These are phyloP conservation scores for Clonostachys byssicola DNA, from an alignment of 2,329 filamentous ascomycete species.

Conservation along the genomic window DNA sequence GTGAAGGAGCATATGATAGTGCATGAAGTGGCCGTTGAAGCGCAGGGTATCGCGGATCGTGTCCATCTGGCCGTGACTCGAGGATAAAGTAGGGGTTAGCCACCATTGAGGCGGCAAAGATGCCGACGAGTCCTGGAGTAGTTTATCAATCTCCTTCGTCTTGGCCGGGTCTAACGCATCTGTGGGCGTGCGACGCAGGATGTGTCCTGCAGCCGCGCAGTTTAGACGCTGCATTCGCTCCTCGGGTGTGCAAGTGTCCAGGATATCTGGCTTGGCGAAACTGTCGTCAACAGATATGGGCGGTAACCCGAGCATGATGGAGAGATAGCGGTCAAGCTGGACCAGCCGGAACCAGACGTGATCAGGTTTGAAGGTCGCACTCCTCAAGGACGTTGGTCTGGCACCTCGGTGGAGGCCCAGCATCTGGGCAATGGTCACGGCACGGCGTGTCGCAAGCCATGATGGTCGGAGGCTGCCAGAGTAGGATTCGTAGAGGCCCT, in stretches of 20 bases:
- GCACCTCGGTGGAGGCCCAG: conserved; percentile 41
- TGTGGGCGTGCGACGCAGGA: conserved; percentile 38
- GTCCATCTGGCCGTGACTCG: conserved; percentile 6
- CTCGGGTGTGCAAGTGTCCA: conserved; percentile 23
- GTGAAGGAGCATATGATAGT: conserved; percentile 44
- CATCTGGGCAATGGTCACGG: conserved; percentile 44
- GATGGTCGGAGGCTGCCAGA: conserved; percentile 48
- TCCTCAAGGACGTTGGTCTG: conserved; percentile 16
- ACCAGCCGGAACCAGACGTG: conserved; percentile 45
- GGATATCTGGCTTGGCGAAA: conserved; percentile 21
- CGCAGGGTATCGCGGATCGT: conserved; percentile 14
- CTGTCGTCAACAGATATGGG: conserved; percentile 33
- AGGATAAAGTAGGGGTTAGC: conserved; percentile 24
- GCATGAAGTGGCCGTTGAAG: conserved; percentile 42
- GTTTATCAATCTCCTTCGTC: conserved; percentile 33
- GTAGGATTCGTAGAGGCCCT: conserved; percentile 45
- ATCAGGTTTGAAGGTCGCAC: conserved; percentile 16
- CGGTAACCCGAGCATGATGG: conserved; percentile 45
- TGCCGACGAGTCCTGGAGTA: conserved; percentile 22
- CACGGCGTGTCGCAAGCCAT: conserved; percentile 47
- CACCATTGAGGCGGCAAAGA: conserved; percentile 33
- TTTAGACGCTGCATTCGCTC: conserved; percentile 38
- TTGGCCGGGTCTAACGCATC: conserved; percentile 38
- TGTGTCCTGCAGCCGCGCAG: conserved; percentile 33
- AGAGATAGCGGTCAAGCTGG: conserved; percentile 43